Evolutionary conservation across 345 rosid genomes (phyloP).

Genomic region (Populus alba): DNA sequence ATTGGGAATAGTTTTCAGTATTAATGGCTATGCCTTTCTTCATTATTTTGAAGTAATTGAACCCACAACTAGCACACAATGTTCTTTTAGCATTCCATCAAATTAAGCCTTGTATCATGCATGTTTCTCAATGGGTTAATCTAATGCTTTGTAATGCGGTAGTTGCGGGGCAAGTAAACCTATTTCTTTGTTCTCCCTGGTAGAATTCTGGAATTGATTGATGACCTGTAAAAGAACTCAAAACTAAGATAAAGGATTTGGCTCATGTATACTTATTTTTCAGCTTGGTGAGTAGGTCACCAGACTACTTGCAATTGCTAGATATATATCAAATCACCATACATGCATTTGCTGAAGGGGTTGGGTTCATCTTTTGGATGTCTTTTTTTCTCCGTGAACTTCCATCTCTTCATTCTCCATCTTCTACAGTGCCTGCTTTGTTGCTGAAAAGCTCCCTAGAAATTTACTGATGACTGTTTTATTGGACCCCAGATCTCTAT

Average conservation of each 20-base stretch:
- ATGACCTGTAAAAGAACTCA: background rate
- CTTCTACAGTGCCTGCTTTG: too few relatives aligned
- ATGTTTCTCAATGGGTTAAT: background rate
- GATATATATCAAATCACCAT: background rate
- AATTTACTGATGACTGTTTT: too few relatives aligned
- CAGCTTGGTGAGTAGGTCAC: background rate
- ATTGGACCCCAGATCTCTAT: constrained; percentile 58
- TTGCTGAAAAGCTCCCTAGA: too few relatives aligned
- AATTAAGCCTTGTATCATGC: too few relatives aligned
- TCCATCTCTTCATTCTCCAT: too few relatives aligned
- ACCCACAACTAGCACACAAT: background rate
- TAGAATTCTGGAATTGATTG: background rate
- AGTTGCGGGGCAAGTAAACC: background rate
- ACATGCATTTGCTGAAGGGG: too few relatives aligned
- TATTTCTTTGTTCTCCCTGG: background rate
- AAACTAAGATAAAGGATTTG: background rate
- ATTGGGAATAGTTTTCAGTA: background rate
- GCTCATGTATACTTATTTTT: background rate
- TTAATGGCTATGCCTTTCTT: background rate
- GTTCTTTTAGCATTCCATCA: too few relatives aligned
- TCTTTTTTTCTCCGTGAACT: too few relatives aligned
- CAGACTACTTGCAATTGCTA: background rate
- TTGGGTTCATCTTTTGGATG: too few relatives aligned
- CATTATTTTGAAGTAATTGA: background rate
- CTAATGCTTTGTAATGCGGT: background rate